phyloP scores from a whole-genome alignment of 2,329 filamentous ascomycete genomes.

The Monosporascus sp. region DNA sequence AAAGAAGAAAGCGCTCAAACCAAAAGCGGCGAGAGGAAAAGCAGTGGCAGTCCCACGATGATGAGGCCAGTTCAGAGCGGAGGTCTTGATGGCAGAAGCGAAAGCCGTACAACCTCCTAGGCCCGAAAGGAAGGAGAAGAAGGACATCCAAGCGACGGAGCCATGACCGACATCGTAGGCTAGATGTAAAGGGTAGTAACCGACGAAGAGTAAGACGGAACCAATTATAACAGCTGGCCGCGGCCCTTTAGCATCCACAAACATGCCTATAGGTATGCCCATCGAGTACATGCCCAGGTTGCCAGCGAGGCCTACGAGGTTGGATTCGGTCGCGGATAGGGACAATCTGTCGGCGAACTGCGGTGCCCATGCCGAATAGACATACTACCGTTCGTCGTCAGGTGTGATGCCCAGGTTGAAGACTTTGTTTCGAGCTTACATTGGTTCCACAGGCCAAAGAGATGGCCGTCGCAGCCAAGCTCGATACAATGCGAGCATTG shows the following conservation, averaged over 20 bases:
- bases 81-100: slow-evolving; percentile 76
- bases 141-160: slow-evolving; percentile 59
- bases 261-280: slow-evolving; percentile 82
- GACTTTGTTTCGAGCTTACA: slow-evolving; percentile 43
- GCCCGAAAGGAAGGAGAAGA: slow-evolving; percentile 82
- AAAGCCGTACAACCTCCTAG: slow-evolving; percentile 91
- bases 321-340: slow-evolving; percentile 87
- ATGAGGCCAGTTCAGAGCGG: slow-evolving; percentile 84
- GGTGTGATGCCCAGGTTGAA: slow-evolving; percentile 1
- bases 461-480: slow-evolving; percentile 77
- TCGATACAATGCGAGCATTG: slow-evolving; percentile 71
- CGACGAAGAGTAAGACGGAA: slow-evolving; percentile 63
- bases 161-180: slow-evolving; percentile 67
- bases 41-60: slow-evolving; percentile 91
- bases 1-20: slow-evolving; percentile 94
- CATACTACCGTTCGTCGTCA: slow-evolving; percentile 59
- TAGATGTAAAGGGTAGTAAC: slow-evolving; percentile 80
- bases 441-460: slow-evolving; percentile 90
- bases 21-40: slow-evolving; percentile 88
- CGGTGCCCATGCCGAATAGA: slow-evolving; percentile 95
- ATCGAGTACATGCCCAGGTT: slow-evolving; percentile 91
- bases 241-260: slow-evolving; percentile 79
- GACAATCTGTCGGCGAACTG: slow-evolving; percentile 85
- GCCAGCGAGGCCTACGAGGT: slow-evolving; percentile 80
- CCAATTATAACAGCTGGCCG: slow-evolving; percentile 73